Percentiles rank a stretch among this genome's conserved stretches.
These are phyloP conservation scores for Orbilia quercus DNA, from an alignment of 2,329 filamentous ascomycete genomes.

Conservation along the genomic window DNA sequence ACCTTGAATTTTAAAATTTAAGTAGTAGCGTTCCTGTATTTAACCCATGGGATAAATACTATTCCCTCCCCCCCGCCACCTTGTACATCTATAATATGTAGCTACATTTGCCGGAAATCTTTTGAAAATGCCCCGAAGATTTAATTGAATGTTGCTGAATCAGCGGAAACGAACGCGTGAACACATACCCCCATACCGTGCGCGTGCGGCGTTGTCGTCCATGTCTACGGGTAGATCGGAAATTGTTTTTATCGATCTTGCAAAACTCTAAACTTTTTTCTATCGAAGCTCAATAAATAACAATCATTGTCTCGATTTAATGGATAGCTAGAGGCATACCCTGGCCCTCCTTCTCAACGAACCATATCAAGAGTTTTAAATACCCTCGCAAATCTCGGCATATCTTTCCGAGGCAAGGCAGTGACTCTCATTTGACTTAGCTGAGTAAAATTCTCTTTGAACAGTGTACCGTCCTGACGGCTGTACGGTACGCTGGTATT, in stretches of 20 bases:
- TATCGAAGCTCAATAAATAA: too few species aligned
- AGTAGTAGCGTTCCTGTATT: neutral
- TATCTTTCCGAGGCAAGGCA: neutral
- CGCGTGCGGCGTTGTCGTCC: neutral
- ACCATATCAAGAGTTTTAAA: too few species aligned
- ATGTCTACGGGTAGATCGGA: slow-evolving; percentile 1
- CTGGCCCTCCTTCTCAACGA: too few species aligned
- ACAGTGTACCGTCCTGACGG: too few species aligned
- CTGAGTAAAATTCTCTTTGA: neutral
- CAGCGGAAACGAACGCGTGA: slow-evolving; percentile 27
- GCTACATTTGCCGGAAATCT: slow-evolving; percentile 33
- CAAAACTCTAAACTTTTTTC: neutral
- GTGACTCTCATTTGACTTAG: neutral
- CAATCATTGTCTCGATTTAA: too few species aligned
- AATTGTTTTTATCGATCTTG: slow-evolving; percentile 18
- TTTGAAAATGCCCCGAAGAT: slow-evolving; percentile 46
- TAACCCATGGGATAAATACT: slow-evolving; percentile 28
- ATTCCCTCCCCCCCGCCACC: neutral
- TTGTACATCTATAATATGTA: slow-evolving; percentile 9
- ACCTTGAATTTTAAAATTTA: neutral
- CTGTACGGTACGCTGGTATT: too few species aligned
- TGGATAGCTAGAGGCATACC: too few species aligned
- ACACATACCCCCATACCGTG: slow-evolving; percentile 29
- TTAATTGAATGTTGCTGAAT: slow-evolving; percentile 27
- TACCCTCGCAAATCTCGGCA: neutral